Conservation (phyloP, 768 basidiomycete genomes). For the Termitomyces eurrhizus region DNA sequence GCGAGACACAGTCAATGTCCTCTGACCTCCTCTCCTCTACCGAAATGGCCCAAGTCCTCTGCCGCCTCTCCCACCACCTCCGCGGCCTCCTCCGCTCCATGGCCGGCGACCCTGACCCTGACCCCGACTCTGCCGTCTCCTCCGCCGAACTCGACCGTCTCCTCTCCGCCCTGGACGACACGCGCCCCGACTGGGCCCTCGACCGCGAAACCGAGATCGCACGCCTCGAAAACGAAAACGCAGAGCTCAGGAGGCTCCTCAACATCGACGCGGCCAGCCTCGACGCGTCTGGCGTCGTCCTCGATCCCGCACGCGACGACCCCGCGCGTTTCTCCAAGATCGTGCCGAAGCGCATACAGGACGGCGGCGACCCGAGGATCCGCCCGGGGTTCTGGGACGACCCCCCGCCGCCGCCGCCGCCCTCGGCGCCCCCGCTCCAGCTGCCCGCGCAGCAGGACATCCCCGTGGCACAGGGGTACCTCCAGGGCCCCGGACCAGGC, state of each 20-base stretch:
- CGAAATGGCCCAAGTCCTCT: constrained; percentile 61
- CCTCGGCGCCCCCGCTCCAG: neutral
- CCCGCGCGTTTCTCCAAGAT: constrained; percentile 34
- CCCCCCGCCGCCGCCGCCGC: neutral
- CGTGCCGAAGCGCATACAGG: constrained; percentile 20
- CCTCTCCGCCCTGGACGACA: constrained; percentile 38
- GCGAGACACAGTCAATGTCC: constrained; percentile 53
- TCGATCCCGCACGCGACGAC: constrained; percentile 47
- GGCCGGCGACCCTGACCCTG: constrained; percentile 51
- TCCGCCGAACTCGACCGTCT: constrained; percentile 38
- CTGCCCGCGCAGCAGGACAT: neutral
- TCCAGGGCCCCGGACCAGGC: neutral
- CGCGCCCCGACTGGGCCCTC: constrained; percentile 69
- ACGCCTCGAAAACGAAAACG: constrained; percentile 81
- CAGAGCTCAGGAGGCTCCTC: constrained; percentile 67
- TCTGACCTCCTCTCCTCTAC: constrained; percentile 55
- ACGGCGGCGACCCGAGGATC: neutral
- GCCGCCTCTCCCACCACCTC: constrained; percentile 66
- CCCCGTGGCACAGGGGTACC: neutral
- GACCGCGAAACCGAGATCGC: constrained; percentile 87
- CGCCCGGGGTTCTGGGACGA: constrained; percentile 6
- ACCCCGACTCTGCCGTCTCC: constrained; percentile 28
- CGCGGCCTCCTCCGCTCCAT: constrained; percentile 70
- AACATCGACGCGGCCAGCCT: constrained; percentile 64
- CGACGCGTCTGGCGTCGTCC: constrained; percentile 44